Conservation (phyloP, 345 rosid genomes). For the Populus tremula region DNA sequence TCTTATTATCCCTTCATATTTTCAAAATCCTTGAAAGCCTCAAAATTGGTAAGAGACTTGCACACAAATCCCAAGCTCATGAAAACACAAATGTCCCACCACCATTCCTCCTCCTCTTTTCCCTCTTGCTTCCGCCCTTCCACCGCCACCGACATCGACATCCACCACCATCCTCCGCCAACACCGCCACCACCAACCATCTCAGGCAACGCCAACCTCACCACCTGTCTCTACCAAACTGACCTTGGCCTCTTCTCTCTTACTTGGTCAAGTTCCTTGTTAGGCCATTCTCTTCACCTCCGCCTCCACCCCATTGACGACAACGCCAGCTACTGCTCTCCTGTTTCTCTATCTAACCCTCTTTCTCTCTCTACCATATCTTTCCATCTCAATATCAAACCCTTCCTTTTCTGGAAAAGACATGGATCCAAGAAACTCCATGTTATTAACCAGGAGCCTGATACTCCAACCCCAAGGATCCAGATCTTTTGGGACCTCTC, state of each 20-base stretch:
- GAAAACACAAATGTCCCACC: conserved; percentile 47
- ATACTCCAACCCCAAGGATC: conserved; percentile 25
- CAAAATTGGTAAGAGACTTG: background rate
- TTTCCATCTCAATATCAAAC: conserved; percentile 67
- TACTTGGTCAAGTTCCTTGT: conserved; percentile 72
- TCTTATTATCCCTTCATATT: background rate
- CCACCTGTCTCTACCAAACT: conserved; percentile 74
- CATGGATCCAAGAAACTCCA: conserved; percentile 59
- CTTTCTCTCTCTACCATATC: conserved; percentile 50
- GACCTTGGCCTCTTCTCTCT: conserved; percentile 73
- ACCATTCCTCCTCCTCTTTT: conserved; percentile 29
- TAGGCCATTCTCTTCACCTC: conserved; percentile 82
- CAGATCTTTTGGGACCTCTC: conserved; percentile 80
- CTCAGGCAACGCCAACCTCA: conserved; percentile 51
- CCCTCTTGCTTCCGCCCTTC: conserved; percentile 52
- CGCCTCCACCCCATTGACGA: conserved; percentile 54
- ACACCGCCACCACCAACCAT: conserved; percentile 16
- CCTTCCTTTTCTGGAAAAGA: conserved; percentile 74
- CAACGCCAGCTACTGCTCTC: conserved; percentile 32
- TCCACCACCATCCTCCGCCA: conserved; percentile 22
- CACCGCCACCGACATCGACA: conserved; percentile 15
- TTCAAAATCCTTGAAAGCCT: conserved; percentile 6
- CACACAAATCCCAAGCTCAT: background rate
- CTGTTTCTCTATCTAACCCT: conserved; percentile 44
- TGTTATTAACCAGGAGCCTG: background rate